Evolutionary conservation across 768 basidiomycete species (phyloP), one percentile per base, ranked within the genome.

Genomic region (Dictyophora rubrovolvata): DNA sequence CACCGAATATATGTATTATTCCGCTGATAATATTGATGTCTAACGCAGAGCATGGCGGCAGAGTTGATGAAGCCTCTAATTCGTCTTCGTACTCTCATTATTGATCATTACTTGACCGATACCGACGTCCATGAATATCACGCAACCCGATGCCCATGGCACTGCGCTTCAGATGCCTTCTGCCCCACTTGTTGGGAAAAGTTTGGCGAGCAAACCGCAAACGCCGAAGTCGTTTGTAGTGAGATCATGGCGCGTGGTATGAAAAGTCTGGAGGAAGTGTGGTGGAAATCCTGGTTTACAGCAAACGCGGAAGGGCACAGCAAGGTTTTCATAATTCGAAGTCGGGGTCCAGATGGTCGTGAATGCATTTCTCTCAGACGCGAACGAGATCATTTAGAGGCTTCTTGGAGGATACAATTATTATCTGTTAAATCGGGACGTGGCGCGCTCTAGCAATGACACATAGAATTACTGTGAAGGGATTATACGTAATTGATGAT

Each of bases 261-360:
- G 23, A 22, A 36, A 34, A 22, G 14, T 36, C 50, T 59, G 9
- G 49, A 59, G 35, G 33, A 37, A 20, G 57, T 59, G 17, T 34
- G 18, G 10, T 59, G 57, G 57, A 59, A 59, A 21, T 59, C 57
- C 7, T 59, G 57, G 57, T 59, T 59, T 37, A 59, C 57, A 20
- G 28, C 46, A 35, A 33, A 53, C 50, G 57, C 33, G 33, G 57
- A 59, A 36, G 57, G 57, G 14, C 36, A 52, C 21, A 59, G 57
- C 34, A 51, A 51, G 18, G 16, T 59, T 18, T 59, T 59, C 37
- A 59, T 59, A 33, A 50, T 1, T 34, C 57, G 57, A 18, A 23
- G 57, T 33, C 14, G 21, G 21, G 20, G 57, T 20, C 18, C 17
- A 20, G 50, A 51, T 21, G 57, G 49, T 11, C 28, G 20, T 10